Percentiles rank a stretch among this genome's conserved stretches.
Evolutionary conservation across 306 rosid species (phyloP).

Genomic region (Quercus variabilis): DNA sequence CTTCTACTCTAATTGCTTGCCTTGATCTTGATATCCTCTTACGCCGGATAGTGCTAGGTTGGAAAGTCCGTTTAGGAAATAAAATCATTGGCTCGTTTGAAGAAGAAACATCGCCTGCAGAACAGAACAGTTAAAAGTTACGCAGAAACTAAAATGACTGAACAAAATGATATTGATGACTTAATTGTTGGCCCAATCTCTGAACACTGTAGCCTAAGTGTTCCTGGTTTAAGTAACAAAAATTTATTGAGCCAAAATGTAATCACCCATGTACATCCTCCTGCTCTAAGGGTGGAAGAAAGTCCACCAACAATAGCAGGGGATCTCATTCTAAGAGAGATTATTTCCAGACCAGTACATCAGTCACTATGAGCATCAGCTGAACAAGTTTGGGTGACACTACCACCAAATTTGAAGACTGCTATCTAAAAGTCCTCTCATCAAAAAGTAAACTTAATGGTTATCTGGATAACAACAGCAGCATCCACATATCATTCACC

Average conservation of each 20-base stretch:
- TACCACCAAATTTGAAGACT: background rate
- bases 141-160: background rate
- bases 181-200: background rate
- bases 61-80: constrained; percentile 83
- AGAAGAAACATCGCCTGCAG: constrained; percentile 52
- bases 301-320: background rate
- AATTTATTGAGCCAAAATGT: no score
- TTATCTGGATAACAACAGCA: background rate
- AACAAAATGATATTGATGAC: background rate
- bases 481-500: background rate
- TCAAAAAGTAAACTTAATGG: background rate
- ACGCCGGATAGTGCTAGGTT: constrained; percentile 75
- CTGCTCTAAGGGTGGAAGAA: background rate
- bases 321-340: background rate
- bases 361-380: background rate
- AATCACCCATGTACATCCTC: background rate
- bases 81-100: constrained; percentile 72
- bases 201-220: background rate
- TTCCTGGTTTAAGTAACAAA: background rate
- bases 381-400: background rate
- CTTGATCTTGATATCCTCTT: no score
- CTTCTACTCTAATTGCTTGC: no score
- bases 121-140: background rate
- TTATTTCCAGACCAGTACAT: background rate
- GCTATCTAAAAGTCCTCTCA: background rate